These are phyloP conservation scores for Symbiodinium natans DNA, from an alignment of 73 alveolate species.

Conservation along the genomic window DNA sequence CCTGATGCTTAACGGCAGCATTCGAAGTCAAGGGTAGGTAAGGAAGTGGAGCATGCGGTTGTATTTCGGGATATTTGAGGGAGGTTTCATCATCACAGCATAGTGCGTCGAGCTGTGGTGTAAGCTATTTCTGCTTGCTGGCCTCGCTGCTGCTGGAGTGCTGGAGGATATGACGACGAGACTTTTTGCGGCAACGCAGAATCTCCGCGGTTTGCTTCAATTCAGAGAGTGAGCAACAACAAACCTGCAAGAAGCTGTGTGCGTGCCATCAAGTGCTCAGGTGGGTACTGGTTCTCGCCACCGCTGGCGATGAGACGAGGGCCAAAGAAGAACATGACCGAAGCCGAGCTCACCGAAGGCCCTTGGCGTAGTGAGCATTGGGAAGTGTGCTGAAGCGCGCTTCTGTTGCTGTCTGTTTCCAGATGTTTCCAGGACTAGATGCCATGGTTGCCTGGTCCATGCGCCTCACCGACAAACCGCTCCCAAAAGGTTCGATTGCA, in stretches of 20 bases:
- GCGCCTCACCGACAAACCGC: slow-evolving; percentile 83
- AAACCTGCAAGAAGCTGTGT: no score
- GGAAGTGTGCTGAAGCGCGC: background rate
- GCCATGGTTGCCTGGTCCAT: slow-evolving; percentile 91
- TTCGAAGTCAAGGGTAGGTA: no score
- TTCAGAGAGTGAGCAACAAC: no score
- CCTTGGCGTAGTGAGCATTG: background rate
- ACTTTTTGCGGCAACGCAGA: slow-evolving; percentile 62
- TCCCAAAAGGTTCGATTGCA: slow-evolving; percentile 79
- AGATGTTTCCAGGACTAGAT: slow-evolving; percentile 28
- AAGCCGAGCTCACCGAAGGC: slow-evolving; percentile 53
- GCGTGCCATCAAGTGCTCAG: no score
- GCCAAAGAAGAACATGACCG: background rate
- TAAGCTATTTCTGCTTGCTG: no score
- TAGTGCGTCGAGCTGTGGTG: no score
- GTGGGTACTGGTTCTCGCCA: slow-evolving; percentile 78
- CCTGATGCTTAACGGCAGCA: no score
- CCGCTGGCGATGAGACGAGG: slow-evolving; percentile 33
- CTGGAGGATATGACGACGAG: slow-evolving; percentile 14
- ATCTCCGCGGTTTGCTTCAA: slow-evolving; percentile 36
- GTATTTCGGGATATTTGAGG: no score
- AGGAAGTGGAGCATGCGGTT: no score
- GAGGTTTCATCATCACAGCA: no score
- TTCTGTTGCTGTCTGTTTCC: background rate
- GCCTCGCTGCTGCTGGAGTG: no score